A percentile compares a stretch with the other conserved stretches of the same genome.
These are phyloP conservation scores for Pseudogymnoascus sp. DNA, from an alignment of 2,329 filamentous ascomycete genomes.

Conservation along the genomic window DNA sequence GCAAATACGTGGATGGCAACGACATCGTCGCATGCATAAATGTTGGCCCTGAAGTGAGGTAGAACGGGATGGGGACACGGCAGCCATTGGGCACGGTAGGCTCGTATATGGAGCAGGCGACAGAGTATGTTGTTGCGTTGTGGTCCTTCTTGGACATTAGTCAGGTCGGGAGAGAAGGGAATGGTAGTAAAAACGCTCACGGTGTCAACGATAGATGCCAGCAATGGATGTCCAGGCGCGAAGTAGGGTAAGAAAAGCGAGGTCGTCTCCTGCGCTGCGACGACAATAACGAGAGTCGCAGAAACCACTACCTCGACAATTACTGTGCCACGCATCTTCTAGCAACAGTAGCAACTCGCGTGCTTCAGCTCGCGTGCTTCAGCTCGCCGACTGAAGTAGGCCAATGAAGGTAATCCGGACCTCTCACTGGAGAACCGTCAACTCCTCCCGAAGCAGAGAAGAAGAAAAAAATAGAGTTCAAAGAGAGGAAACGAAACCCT, in stretches of 20 bases:
- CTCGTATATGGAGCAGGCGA: neutral
- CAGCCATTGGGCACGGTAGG: neutral
- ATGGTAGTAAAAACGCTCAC: neutral
- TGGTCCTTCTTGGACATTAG: neutral
- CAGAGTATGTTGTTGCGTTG: neutral
- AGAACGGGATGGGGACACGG: slow-evolving; percentile 14
- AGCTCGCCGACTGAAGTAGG: neutral
- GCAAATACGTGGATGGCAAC: neutral
- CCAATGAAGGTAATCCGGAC: neutral
- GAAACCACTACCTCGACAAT: neutral
- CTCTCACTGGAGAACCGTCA: neutral
- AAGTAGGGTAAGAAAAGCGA: neutral
- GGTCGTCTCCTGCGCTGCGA: neutral
- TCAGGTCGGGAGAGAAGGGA: neutral
- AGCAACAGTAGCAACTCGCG: neutral
- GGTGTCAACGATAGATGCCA: neutral
- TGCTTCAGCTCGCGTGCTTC: neutral
- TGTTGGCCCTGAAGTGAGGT: slow-evolving; percentile 15
- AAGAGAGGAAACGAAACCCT: neutral
- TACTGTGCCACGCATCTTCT: neutral
- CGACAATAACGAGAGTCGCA: neutral
- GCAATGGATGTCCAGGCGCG: neutral
- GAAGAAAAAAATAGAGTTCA: neutral
- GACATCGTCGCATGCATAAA: slow-evolving; percentile 7
- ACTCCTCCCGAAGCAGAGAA: neutral